A percentile compares a stretch with the other conserved stretches of the same genome.
phyloP scores from a whole-genome alignment of 352 stramenopile genomes.

The Lagenidium sp. region DNA sequence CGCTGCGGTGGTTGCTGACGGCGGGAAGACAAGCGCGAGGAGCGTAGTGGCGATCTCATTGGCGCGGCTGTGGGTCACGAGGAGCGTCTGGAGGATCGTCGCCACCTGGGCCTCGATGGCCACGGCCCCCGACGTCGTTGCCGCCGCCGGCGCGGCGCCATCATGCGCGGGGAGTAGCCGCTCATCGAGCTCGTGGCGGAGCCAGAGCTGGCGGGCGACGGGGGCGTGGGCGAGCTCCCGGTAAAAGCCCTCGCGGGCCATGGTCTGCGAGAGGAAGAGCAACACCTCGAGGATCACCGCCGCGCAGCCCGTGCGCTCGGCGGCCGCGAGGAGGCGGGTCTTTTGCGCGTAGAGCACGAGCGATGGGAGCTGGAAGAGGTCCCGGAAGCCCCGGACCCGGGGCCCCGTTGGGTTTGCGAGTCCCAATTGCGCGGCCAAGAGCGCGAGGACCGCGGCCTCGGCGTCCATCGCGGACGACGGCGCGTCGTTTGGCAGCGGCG shows the following conservation, averaged over 20 bases:
- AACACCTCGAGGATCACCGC: constrained; percentile 63
- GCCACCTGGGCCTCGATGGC: background rate
- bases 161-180: background rate
- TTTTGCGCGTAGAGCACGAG: constrained; percentile 32
- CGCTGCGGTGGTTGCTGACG: too few relatives aligned
- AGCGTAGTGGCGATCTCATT: constrained; percentile 51
- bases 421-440: constrained; percentile 84
- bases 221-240: constrained; percentile 29
- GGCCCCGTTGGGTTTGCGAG: constrained; percentile 14
- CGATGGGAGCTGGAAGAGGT: constrained; percentile 33
- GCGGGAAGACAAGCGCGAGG: constrained; percentile 42
- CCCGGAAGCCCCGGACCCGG: constrained; percentile 30
- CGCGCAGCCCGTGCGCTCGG: constrained; percentile 38
- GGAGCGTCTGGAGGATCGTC: background rate
- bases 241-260: constrained; percentile 42
- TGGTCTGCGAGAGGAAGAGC: constrained; percentile 71
- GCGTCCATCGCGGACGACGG: constrained; percentile 12
- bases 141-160: constrained; percentile 1
- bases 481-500: too few relatives aligned
- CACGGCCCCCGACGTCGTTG: constrained; percentile 6
- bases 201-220: constrained; percentile 47
- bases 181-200: constrained; percentile 40
- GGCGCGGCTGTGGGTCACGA: constrained; percentile 26
- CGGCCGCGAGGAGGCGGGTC: constrained; percentile 30
- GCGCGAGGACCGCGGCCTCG: constrained; percentile 44